These are phyloP conservation scores for Fusarium incarnatum DNA, from an alignment of 2,329 filamentous ascomycete species.

Conservation along the genomic window DNA sequence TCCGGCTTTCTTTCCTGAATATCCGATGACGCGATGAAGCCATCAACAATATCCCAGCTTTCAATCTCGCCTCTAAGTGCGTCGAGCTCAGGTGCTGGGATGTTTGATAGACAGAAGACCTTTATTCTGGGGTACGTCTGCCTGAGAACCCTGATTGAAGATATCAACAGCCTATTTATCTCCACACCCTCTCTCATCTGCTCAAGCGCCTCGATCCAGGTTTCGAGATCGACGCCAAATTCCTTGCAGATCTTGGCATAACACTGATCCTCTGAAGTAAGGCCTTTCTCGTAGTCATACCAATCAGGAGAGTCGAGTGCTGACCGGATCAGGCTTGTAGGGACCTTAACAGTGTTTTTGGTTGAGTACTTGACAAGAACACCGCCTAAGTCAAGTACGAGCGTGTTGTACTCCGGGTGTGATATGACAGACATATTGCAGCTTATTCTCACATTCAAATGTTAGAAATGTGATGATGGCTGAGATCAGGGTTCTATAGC, in stretches of 20 bases:
- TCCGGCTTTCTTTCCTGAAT: constrained; percentile 7
- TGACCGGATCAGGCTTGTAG: not conserved
- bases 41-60: constrained; percentile 8
- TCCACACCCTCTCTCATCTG: not conserved
- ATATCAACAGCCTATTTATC: not conserved
- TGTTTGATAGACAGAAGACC: constrained; percentile 2
- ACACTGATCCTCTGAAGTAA: not conserved
- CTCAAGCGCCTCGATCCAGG: not conserved
- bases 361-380: not conserved
- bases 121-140: not conserved
- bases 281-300: constrained; percentile 6
- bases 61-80: not conserved
- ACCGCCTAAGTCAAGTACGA: not conserved
- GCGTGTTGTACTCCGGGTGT: not conserved
- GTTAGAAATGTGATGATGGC: too few species aligned
- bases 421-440: not conserved
- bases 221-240: not conserved
- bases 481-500: too few species aligned
- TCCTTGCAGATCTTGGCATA: not conserved
- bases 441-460: too few species aligned
- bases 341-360: not conserved
- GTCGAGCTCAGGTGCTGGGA: not conserved
- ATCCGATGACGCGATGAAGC: not conserved
- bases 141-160: not conserved
- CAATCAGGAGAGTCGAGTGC: not conserved